A percentile compares a stretch with the other conserved stretches of the same genome.
These are phyloP conservation scores for Elsinoe necatrix DNA, from an alignment of 2,329 filamentous ascomycete genomes.

Conservation along the genomic window DNA sequence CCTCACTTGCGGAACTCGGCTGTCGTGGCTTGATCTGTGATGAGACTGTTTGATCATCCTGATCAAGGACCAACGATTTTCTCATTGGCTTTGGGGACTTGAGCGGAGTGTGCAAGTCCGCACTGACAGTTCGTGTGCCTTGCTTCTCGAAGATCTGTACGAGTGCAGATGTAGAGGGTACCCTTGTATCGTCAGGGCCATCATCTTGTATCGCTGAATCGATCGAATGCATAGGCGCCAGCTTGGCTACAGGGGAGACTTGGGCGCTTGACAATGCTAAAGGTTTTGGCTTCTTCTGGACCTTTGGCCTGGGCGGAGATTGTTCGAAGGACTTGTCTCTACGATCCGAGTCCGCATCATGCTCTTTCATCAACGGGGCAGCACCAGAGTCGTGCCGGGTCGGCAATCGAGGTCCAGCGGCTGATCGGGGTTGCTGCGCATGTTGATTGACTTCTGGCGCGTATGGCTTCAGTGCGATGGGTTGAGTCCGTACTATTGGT, in stretches of 20 bases:
- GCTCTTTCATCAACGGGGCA: not conserved
- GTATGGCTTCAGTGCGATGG: not conserved
- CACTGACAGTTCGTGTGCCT: constrained; percentile 19
- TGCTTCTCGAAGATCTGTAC: constrained; percentile 61
- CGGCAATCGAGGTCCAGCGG: not conserved
- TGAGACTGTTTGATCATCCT: constrained; percentile 12
- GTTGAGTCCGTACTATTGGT: not conserved
- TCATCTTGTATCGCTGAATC: constrained; percentile 6
- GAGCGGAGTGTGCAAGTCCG: constrained; percentile 27
- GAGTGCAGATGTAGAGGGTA: constrained; percentile 54
- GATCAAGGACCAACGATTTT: constrained; percentile 17
- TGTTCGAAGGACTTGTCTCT: not conserved
- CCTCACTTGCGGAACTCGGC: not conserved
- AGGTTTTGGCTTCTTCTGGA: constrained; percentile 11
- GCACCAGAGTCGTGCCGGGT: constrained; percentile 14
- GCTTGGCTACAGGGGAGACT: not conserved
- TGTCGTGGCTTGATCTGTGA: not conserved
- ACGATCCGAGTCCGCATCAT: not conserved
- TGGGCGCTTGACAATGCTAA: not conserved
- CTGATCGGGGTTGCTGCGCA: not conserved
- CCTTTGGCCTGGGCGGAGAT: not conserved
- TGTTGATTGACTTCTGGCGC: not conserved
- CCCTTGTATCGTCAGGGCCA: constrained; percentile 46
- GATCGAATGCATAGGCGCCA: not conserved
- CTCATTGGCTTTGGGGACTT: constrained; percentile 35